phyloP scores from a whole-genome alignment of 2,329 filamentous ascomycete genomes.

The Lasiodiplodia theobromae region DNA sequence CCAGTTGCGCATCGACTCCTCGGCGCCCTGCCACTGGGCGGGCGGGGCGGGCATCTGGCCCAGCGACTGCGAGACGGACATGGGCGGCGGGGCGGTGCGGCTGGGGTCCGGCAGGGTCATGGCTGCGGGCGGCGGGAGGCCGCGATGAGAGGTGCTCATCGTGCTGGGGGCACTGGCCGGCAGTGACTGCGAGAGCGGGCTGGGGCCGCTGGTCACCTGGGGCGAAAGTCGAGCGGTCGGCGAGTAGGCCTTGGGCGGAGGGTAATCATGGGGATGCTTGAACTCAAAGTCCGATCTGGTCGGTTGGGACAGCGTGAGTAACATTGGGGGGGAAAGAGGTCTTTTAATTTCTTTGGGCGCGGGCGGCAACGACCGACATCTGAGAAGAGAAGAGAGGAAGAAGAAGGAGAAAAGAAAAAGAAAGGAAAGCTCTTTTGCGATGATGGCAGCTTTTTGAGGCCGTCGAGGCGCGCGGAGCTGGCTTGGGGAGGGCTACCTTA shows the following conservation, averaged over 20 bases:
- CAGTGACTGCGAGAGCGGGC: conserved; percentile 43
- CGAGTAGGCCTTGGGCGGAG: conserved; percentile 50
- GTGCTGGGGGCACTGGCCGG: conserved; percentile 50
- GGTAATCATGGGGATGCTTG: conserved; percentile 58
- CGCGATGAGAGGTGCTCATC: conserved; percentile 61
- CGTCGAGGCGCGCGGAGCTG: background rate
- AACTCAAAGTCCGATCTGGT: conserved; percentile 55
- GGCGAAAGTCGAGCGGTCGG: conserved; percentile 49
- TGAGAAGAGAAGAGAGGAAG: conserved; percentile 7
- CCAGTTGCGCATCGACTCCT: conserved; percentile 61
- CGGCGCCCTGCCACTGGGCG: conserved; percentile 57
- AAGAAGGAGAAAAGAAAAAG: conserved; percentile 14
- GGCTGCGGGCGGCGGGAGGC: conserved; percentile 60
- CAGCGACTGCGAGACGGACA: conserved; percentile 43
- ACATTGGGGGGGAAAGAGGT: conserved; percentile 46
- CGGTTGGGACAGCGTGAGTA: conserved; percentile 60
- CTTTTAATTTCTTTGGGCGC: background rate
- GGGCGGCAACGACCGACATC: conserved; percentile 29
- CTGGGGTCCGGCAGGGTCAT: conserved; percentile 60
- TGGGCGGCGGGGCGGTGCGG: conserved; percentile 46
- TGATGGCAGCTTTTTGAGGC: conserved; percentile 7
- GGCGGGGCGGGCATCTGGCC: conserved; percentile 53
- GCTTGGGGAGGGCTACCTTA: conserved; percentile 28
- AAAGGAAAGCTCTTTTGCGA: background rate
- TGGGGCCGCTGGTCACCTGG: conserved; percentile 48